These are phyloP conservation scores for Oryza coarctata DNA, from an alignment of 176 grass and related monocot species.

Conservation along the genomic window DNA sequence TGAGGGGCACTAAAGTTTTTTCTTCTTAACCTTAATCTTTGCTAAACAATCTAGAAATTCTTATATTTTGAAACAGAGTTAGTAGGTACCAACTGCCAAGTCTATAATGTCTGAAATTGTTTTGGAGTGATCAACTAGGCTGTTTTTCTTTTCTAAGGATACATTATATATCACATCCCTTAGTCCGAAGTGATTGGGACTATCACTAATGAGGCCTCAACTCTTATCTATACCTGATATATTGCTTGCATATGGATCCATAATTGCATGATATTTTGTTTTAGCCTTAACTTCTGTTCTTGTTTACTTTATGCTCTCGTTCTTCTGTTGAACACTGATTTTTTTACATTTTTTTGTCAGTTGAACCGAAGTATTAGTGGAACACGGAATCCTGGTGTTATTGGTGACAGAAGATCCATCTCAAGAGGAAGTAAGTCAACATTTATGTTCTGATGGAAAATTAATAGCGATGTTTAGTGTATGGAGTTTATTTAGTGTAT, in stretches of 20 bases:
- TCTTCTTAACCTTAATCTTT: too few relatives aligned
- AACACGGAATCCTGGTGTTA: conserved; percentile 74
- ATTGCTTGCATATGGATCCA: not conserved
- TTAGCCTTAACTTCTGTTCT: conserved; percentile 19
- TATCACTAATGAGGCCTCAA: not conserved
- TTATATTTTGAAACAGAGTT: too few relatives aligned
- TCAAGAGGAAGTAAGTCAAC: conserved; percentile 93
- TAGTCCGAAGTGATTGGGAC: not conserved
- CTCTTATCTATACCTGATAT: not conserved
- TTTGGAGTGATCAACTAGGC: not conserved
- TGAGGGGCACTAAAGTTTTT: too few relatives aligned
- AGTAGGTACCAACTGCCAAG: not conserved
- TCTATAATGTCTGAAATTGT: not conserved
- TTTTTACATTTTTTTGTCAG: conserved; percentile 42
- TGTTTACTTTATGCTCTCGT: conserved; percentile 9
- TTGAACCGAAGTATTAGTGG: conserved; percentile 86
- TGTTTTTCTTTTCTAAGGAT: not conserved
- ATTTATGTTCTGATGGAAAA: conserved; percentile 20
- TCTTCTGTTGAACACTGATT: conserved; percentile 24
- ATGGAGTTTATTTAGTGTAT: conserved; percentile 17
- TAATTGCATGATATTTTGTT: conserved; percentile 20
- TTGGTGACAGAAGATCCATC: conserved; percentile 88
- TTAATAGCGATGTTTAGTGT: not conserved
- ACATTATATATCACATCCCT: not conserved
- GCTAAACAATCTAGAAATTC: too few relatives aligned